Evolutionary conservation across 108 stramenopile species (phyloP), one percentile per base, ranked within the genome.

Genomic region (Cyclotella cryptica): DNA sequence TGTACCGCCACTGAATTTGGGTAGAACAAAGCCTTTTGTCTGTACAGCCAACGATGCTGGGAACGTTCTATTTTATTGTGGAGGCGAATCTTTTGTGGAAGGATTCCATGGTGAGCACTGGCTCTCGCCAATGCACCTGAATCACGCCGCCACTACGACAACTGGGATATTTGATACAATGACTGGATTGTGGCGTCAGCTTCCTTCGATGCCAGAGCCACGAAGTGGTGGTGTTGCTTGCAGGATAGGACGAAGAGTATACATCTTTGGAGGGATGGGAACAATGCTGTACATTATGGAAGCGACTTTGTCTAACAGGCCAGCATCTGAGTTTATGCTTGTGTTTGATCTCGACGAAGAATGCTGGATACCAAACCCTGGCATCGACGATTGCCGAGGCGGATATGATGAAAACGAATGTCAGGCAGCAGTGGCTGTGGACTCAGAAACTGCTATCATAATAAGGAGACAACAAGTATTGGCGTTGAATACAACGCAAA

Each of bases 41-140:
- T 55, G 54, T 55, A 10, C 54, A 55, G 11, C 54, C n/a, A 11
- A 55, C 9, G 54, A 55, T 55, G 9, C 21, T 55, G 54, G 54
- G n/a, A 18, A 10, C 10, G 22, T 18, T 9, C 10, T 55, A 18
- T 55, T 55, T 55, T 55, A 55, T 19, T 55, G 54, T 55, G 54
- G 54, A 22, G 54, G 54, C 8, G 21, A 22, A 18, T 10, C 22
- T 22, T 55, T 22, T 55, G 54, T 22, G 21, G 22, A 55, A n/a
- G 54, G 54, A 19, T 10, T 18, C 10, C 21, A 55, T 55, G 9
- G n/a, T 55, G 54, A 22, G n/a, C 9, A 18, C 11, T 55, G 54
- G 54, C 10, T 55, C n/a, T 22, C 21, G 10, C 18, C 9, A 9
- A 10, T 9, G 18, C 21, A 19, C n/a, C 18, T 55, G 11, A 55